Percentiles rank a stretch among this genome's conserved stretches.
phyloP scores from a whole-genome alignment of 139 green algal genomes.

The Coelastrella sp. region DNA sequence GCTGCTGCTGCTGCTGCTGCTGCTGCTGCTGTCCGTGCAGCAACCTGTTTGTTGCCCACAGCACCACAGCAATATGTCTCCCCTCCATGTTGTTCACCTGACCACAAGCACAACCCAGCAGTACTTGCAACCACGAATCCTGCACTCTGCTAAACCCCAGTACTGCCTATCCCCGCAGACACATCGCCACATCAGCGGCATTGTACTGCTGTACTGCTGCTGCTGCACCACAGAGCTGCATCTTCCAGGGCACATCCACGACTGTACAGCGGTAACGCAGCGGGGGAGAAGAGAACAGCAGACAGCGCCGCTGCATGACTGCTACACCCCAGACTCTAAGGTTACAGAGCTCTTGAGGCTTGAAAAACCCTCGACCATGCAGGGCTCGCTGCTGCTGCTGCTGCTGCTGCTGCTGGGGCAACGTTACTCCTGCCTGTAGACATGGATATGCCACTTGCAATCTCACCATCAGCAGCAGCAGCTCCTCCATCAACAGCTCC shows the following conservation, averaged over 20 bases:
- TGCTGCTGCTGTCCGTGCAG: background rate
- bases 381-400: background rate
- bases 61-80: conserved; percentile 26
- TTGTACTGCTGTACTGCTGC: background rate
- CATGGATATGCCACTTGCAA: too few relatives aligned
- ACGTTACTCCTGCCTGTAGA: too few relatives aligned
- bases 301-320: conserved; percentile 22
- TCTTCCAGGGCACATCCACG: conserved; percentile 3
- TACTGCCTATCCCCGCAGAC: conserved; percentile 14
- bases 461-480: background rate
- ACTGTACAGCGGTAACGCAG: conserved; percentile 11
- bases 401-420: background rate
- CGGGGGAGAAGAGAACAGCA: conserved; percentile 3
- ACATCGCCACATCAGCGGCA: conserved; percentile 15
- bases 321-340: conserved; percentile 34
- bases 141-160: background rate
- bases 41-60: conserved; percentile 22
- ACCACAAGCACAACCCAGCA: background rate
- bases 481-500: too few relatives aligned
- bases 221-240: background rate
- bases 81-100: background rate
- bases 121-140: background rate
- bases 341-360: conserved; percentile 20
- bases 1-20: too few relatives aligned
- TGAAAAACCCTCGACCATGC: background rate